Base-by-base conservation (phyloP, 163 green algal species). In the Botryococcus braunii region DNA sequence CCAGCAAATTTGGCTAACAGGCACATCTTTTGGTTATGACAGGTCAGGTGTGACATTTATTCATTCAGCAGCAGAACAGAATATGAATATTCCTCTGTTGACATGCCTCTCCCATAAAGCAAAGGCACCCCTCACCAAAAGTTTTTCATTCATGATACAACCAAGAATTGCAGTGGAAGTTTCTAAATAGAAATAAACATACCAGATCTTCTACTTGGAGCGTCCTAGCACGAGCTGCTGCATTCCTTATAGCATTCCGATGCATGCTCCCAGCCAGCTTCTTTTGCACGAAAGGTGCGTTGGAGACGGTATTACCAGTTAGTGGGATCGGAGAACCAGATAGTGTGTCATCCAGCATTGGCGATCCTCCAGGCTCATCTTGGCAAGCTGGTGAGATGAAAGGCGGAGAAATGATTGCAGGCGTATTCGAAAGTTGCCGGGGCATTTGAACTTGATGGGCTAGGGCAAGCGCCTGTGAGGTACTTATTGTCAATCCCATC, bases 401-500 rank as follows among this genome's bases (percentile, higher is more conserved):
- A 6, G 67, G 60, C 17, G 72, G 72, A 2, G 56, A 59, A 41
- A 73, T 73, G 40, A 73, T 71, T 6, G 66, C 62, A n/a, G 72
- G 72, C 11, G 72, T 78, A 23, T 52, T 13, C 38, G 60, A 38
- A 35, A 69, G 23, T 3, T 46, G 35, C 5, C 57, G 29, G 39
- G 63, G 31, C 58, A 73, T 66, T 29, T 57, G 61, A 52, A 78
- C 72, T 13, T 39, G 37, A 43, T 57, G 38, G 1, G 66, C 66
- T 25, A 65, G 41, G 8, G 63, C 64, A 35, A 78, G 66, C 3
- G 72, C 72, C 72, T 78, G 72, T 3, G 5, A 36, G 39, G 62
- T 36, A 34, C 9, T 32, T 34, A 1, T 49, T 35, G 32, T 9
- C 23, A 46, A 65, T 39, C 36, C 35, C 36, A 27, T 55, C 61